Evolutionary conservation across 2,329 filamentous ascomycete species (phyloP).

Genomic region (Neofusicoccum laricinum): DNA sequence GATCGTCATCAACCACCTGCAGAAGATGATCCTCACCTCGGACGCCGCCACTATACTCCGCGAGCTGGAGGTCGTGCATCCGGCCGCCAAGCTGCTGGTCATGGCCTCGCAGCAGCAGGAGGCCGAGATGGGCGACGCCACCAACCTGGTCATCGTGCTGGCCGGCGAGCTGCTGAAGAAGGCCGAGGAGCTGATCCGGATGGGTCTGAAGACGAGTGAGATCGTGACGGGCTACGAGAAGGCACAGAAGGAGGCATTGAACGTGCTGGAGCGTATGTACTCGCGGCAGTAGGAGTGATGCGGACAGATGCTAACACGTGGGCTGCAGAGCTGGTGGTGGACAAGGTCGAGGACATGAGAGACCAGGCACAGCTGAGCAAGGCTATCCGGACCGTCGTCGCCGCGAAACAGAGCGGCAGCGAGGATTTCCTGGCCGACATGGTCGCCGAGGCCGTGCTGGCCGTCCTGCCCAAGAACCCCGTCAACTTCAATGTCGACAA

Average conservation of each 20-base stretch:
- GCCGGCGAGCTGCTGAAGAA: constrained; percentile 95
- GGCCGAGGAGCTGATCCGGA: constrained; percentile 90
- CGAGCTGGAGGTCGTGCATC: constrained; percentile 97
- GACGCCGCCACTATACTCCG: constrained; percentile 96
- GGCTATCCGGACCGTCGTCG: constrained; percentile 91
- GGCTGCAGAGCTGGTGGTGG: constrained; percentile 71
- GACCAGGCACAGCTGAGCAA: constrained; percentile 85
- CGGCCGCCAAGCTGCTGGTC: constrained; percentile 92
- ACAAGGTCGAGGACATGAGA: constrained; percentile 82
- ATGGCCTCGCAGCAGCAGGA: constrained; percentile 99
- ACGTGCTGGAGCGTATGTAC: constrained; percentile 68
- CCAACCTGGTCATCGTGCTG: constrained; percentile 93
- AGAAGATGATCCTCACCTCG: constrained; percentile 99
- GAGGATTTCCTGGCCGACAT: constrained; percentile 85
- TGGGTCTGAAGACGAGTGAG: constrained; percentile 98
- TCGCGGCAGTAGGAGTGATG: not conserved
- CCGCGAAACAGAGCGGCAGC: constrained; percentile 92
- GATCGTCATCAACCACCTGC: constrained; percentile 98
- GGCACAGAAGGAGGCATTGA: constrained; percentile 83
- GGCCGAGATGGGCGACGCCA: constrained; percentile 97
- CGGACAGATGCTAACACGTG: not conserved
- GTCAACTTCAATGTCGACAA: constrained; percentile 98
- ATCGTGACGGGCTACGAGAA: constrained; percentile 95
- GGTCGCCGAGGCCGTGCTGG: constrained; percentile 79
- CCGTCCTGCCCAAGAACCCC: constrained; percentile 93